phyloP scores from a whole-genome alignment of 2,329 filamentous ascomycete genomes.

The Pseudogymnoascus verrucosus region DNA sequence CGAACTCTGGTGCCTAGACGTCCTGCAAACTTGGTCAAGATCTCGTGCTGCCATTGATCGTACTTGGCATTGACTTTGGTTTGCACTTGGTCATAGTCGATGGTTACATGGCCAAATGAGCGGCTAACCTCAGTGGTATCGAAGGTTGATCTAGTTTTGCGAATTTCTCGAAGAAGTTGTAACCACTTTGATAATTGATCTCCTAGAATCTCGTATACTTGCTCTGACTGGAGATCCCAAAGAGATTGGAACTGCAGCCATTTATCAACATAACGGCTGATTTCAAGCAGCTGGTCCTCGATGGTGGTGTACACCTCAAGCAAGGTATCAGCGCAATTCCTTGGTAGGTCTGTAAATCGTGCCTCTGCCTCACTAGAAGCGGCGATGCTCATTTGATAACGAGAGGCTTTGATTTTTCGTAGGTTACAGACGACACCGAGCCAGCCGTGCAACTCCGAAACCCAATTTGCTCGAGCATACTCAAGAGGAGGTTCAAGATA shows the following conservation, averaged over 20 bases:
- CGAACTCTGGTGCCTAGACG: constrained; percentile 85
- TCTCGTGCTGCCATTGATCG: constrained; percentile 98
- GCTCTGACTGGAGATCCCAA: constrained; percentile 94
- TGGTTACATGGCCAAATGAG: constrained; percentile 85
- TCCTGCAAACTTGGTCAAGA: constrained; percentile 83
- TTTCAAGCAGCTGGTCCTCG: constrained; percentile 72
- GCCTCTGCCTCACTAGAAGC: constrained; percentile 56
- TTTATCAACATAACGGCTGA: constrained; percentile 85
- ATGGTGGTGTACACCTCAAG: constrained; percentile 74
- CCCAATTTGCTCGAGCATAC: constrained; percentile 87
- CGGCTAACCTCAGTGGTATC: constrained; percentile 93
- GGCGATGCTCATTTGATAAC: constrained; percentile 84
- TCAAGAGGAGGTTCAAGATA: constrained; percentile 91
- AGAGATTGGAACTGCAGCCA: constrained; percentile 98
- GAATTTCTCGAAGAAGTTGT: constrained; percentile 91
- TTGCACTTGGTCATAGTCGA: constrained; percentile 98
- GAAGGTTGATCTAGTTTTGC: constrained; percentile 91
- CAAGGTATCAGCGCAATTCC: constrained; percentile 72
- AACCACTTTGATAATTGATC: constrained; percentile 91
- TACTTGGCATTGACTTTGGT: constrained; percentile 99
- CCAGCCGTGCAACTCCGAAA: constrained; percentile 87
- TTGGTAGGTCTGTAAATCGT: constrained; percentile 77
- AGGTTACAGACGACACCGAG: constrained; percentile 86
- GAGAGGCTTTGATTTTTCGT: constrained; percentile 86
- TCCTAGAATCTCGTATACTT: constrained; percentile 86